Evolutionary conservation across 495 filamentous ascomycete species (phyloP).

Genomic region (Elasticomyces elasticus): DNA sequence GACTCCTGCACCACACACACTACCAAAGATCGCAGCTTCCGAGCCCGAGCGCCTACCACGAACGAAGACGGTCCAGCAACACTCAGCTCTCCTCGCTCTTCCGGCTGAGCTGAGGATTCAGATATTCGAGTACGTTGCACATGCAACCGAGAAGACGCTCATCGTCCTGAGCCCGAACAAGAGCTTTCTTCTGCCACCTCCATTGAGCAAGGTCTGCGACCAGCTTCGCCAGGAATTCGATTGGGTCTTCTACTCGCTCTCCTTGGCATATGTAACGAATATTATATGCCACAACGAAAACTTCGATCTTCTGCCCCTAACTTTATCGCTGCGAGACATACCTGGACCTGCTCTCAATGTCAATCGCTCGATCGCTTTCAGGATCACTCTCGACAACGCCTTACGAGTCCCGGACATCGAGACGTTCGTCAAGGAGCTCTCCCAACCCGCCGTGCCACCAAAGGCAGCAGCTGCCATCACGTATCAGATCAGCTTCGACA

Average conservation of each 20-base stretch:
- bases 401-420: not conserved
- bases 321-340: not conserved
- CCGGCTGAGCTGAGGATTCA: constrained; percentile 26
- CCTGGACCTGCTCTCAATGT: not conserved
- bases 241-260: not conserved
- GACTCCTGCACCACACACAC: too few relatives aligned
- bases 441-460: not conserved
- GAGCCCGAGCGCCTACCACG: not conserved
- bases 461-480: not conserved
- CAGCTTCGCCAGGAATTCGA: not conserved
- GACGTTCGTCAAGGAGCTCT: not conserved
- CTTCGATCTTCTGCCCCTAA: not conserved
- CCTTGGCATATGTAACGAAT: not conserved
- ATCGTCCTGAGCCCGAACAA: not conserved
- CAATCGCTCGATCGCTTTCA: not conserved
- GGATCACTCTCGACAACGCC: not conserved
- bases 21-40: not conserved
- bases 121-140: constrained; percentile 22
- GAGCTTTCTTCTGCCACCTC: not conserved
- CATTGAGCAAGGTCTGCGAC: not conserved
- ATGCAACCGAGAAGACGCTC: not conserved
- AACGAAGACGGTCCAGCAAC: not conserved
- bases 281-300: constrained; percentile 1
- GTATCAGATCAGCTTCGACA: not conserved
- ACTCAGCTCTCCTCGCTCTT: constrained; percentile 8